Conservation (phyloP, 2,329 filamentous ascomycete species). For the Aspergillus unguis region DNA sequence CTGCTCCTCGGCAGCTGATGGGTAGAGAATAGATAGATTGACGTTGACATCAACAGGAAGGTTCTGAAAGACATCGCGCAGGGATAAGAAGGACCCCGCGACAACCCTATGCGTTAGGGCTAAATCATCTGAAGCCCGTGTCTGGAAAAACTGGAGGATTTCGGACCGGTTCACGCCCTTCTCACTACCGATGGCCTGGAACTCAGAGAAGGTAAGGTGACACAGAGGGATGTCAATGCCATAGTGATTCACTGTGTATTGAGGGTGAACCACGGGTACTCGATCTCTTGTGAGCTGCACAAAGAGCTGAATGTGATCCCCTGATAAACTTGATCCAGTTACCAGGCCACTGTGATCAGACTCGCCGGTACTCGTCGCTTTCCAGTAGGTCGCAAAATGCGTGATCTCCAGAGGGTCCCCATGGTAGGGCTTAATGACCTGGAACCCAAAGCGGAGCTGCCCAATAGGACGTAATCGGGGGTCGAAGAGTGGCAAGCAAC, state of each 20-base stretch:
- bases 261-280: conserved; percentile 80
- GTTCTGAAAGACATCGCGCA: conserved; percentile 70
- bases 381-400: conserved; percentile 99
- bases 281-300: conserved; percentile 89
- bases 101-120: conserved; percentile 69
- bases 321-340: conserved; percentile 89
- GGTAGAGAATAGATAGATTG: conserved; percentile 89
- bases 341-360: conserved; percentile 82
- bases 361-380: conserved; percentile 90
- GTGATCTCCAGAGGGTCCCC: conserved; percentile 93
- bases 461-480: conserved; percentile 87
- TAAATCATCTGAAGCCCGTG: conserved; percentile 43
- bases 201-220: conserved; percentile 66
- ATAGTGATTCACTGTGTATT: conserved; percentile 73
- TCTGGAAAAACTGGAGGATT: conserved; percentile 30
- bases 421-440: conserved; percentile 94
- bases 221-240: conserved; percentile 79
- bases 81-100: conserved; percentile 71
- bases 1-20: conserved; percentile 70
- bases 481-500: conserved; percentile 87
- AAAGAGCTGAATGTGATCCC: conserved; percentile 89
- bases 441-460: conserved; percentile 88
- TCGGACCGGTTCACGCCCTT: conserved; percentile 26
- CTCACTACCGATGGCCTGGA: conserved; percentile 45
- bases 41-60: conserved; percentile 79